These are phyloP conservation scores for Aristolochia californica DNA, from an alignment of 164 flowering plant species.

Conservation along the genomic window DNA sequence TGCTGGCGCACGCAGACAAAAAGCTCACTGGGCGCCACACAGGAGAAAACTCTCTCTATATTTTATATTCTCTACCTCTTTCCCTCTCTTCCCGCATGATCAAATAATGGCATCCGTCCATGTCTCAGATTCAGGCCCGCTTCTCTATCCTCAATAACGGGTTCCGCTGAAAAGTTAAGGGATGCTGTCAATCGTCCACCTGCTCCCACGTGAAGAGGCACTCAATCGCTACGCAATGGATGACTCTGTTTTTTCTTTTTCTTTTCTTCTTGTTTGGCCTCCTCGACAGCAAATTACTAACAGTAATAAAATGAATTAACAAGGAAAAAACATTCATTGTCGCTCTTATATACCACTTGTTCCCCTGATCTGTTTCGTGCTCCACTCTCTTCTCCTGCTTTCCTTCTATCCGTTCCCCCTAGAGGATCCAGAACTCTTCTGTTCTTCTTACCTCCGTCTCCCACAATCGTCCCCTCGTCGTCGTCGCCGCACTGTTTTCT, in stretches of 20 bases:
- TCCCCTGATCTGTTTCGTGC: neutral
- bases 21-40: no score
- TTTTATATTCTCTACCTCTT: neutral
- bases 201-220: slow-evolving; percentile 7
- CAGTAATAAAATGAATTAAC: neutral
- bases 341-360: slow-evolving; percentile 18
- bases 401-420: slow-evolving; percentile 5
- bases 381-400: slow-evolving; percentile 2
- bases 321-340: neutral
- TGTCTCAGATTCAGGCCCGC: neutral
- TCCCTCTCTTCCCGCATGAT: neutral
- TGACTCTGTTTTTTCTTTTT: neutral
- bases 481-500: slow-evolving; percentile 8
- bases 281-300: neutral
- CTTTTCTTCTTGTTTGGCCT: neutral
- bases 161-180: slow-evolving; percentile 4
- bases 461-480: no score
- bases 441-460: no score
- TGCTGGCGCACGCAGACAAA: no score
- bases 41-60: neutral
- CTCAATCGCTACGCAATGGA: neutral
- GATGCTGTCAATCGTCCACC: slow-evolving; percentile 2
- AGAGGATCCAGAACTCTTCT: no score
- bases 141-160: slow-evolving; percentile 1
- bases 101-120: slow-evolving; percentile 2